Evolutionary conservation across 192 early-diverging fungal genomes (phyloP).

Genomic region (Umbelopsis isabellina): DNA sequence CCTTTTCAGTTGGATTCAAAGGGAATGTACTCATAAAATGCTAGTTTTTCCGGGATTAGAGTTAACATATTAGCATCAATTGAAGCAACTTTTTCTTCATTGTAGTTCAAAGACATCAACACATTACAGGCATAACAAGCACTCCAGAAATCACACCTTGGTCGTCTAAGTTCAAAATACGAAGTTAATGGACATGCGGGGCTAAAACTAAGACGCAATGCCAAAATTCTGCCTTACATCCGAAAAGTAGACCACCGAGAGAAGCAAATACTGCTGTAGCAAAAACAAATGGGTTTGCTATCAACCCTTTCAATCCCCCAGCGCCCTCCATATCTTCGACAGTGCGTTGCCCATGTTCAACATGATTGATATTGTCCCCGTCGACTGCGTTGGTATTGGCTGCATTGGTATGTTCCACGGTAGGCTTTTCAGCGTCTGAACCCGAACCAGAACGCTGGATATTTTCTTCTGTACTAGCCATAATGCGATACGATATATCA

Average conservation of each 20-base stretch:
- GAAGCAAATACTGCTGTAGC: conserved; percentile 41
- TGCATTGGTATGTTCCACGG: not conserved
- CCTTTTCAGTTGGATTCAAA: conserved; percentile 32
- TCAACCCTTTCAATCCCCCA: conserved; percentile 29
- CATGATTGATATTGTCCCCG: not conserved
- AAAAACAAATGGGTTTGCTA: conserved; percentile 39
- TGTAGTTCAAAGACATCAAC: not conserved
- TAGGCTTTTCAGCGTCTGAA: not conserved
- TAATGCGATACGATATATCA: too few relatives aligned
- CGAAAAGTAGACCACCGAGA: conserved; percentile 42
- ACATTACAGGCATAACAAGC: conserved; percentile 35
- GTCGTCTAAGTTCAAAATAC: conserved; percentile 26
- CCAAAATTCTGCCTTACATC: conserved; percentile 30
- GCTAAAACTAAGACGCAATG: not conserved
- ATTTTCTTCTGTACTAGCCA: too few relatives aligned
- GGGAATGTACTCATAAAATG: conserved; percentile 26
- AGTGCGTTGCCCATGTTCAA: not conserved
- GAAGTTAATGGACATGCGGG: not conserved
- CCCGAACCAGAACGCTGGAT: too few relatives aligned
- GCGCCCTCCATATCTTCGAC: conserved; percentile 1
- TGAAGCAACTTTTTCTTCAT: not conserved
- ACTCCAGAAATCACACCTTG: conserved; percentile 46
- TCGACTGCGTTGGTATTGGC: not conserved
- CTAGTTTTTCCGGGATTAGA: not conserved
- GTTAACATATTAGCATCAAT: not conserved